A percentile compares a stretch with the other conserved stretches of the same genome.
Evolutionary conservation across 495 filamentous ascomycete genomes (phyloP).

Genomic region (Aspergillus olivimuriae): DNA sequence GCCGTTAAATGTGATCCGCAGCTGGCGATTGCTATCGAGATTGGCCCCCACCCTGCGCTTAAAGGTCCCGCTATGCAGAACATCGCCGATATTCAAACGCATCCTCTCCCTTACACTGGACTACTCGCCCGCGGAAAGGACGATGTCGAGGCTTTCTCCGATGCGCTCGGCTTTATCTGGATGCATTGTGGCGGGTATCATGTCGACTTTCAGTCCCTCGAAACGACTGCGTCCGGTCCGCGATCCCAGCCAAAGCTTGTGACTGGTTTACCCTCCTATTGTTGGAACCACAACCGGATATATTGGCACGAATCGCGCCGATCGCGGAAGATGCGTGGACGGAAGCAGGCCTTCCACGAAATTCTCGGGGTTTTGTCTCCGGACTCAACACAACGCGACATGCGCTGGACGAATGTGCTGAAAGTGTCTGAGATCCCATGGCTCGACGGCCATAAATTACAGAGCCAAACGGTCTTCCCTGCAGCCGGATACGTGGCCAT

Average conservation of each 20-base stretch:
- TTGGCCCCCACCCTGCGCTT: slow-evolving; percentile 46
- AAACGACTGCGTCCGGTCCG: background rate
- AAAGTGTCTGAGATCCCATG: slow-evolving; percentile 31
- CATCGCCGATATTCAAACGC: slow-evolving; percentile 17
- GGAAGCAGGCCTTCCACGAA: slow-evolving; percentile 16
- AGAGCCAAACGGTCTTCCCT: slow-evolving; percentile 49
- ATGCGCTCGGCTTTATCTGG: slow-evolving; percentile 47
- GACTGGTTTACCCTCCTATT: slow-evolving; percentile 35
- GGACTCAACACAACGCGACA: slow-evolving; percentile 14
- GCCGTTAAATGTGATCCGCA: too few species aligned
- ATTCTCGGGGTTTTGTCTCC: slow-evolving; percentile 24
- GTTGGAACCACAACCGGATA: slow-evolving; percentile 34
- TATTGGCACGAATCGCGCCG: slow-evolving; percentile 35
- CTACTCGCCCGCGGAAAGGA: slow-evolving; percentile 30
- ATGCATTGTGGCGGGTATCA: slow-evolving; percentile 6
- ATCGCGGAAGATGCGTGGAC: slow-evolving; percentile 2
- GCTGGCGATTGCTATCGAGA: slow-evolving; percentile 39
- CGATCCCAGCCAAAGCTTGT: slow-evolving; percentile 2
- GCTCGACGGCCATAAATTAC: slow-evolving; percentile 34
- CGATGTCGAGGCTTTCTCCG: slow-evolving; percentile 34
- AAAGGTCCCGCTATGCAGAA: slow-evolving; percentile 32
- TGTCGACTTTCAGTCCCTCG: background rate
- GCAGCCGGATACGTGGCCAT: slow-evolving; percentile 50
- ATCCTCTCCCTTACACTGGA: slow-evolving; percentile 31
- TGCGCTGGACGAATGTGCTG: slow-evolving; percentile 33